Evolutionary conservation across 495 filamentous ascomycete species (phyloP), one percentile per base, ranked within the genome.

Genomic region (Podospora pseudoanserina): DNA sequence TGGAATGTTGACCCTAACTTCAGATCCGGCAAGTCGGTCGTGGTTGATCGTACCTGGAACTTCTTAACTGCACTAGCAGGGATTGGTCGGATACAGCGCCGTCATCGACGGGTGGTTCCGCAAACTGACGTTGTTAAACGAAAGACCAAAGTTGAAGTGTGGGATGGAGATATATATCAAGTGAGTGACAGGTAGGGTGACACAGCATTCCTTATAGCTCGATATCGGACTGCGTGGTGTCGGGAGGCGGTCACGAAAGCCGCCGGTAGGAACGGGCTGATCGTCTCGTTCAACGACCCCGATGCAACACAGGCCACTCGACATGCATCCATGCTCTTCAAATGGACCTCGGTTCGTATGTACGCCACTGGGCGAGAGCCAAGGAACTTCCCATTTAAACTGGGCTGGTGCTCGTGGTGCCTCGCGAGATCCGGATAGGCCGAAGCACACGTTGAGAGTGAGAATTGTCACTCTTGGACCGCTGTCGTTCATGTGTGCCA

Each of bases 311-410:
- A 49, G 39, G 39, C 13, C 39, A 49, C 39, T 49, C 39, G 39
- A 49, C 39, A 49, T 49, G 39, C 39, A 13, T 49, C 39, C 39
- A 49, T 49, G 39, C 39, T 58, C 0, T 61, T 27, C 28, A 61
- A 11, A 28, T 61, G 28, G 39, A 49, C 59, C 59, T 61, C 59
- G 59, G 59, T 27, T 61, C 27, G 59, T 23, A 23, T 23, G 59
- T 7, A 26, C 23, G 59, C 59, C 59, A 32, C 59, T 61, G 23
- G 28, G 27, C 28, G 59, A 26, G 59, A 61, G 28, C 28, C 59
- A 32, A 32, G 23, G 16, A 28, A 28, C 59, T 49, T 49, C 39
- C 39, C 39, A 13, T 16, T 32, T 5, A 32, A 7, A 49, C 39
- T 49, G 39, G 39, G 3, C 23, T 23, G 23, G 23, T 23, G 23